Evolutionary conservation across 257 asterid species (phyloP), one percentile per base, ranked within the genome.

Genomic region (Penstemon barbatus): DNA sequence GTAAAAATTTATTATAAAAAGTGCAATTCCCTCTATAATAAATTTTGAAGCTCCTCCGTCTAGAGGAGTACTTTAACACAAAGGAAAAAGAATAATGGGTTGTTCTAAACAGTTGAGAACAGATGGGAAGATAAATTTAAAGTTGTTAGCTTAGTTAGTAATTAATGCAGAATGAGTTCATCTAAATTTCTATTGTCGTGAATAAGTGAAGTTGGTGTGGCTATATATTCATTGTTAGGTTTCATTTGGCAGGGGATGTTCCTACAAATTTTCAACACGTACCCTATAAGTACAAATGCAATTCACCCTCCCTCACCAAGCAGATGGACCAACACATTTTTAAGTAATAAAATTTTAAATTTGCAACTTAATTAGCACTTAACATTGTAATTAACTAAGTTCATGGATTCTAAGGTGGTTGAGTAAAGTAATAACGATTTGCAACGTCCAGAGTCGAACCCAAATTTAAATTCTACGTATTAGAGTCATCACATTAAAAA

Each of bases 271-370:
- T 43, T 62, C 36, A 46, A 63, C 70, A 63, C 70, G 58, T 54
- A 53, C 48, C 64, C 8, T 13, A 13, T 36, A 54, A 63, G 59
- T 54, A 62, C 51, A 54, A 65, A 70, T 63, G 44, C 3, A 57
- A 57, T 33, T 62, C 69, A 62, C 61, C 75, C 7, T 63, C 69
- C 65, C 33, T 42, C 63, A 55, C 76, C 57, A 45, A 63, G 40
- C 62, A 36, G 69, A 46, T 70, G 46, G 55, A 52, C 61, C 63
- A 37, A 37, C 33, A 25, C 33, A 25, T 25, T 1, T 25, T 25
- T 25, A 25, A 25, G 33, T 25, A 25, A 1, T 25, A 25, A 25
- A 25, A 25, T 25, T 25, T 25, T 25, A 25, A 25, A 25, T 25
- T 25, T 25, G 33, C 33, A 25, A 25, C 33, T 25, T 25, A 25